Evolutionary conservation across 192 early-diverging fungal genomes (phyloP), one percentile per base, ranked within the genome.

Genomic region (Borealophlyctis nickersoniae): DNA sequence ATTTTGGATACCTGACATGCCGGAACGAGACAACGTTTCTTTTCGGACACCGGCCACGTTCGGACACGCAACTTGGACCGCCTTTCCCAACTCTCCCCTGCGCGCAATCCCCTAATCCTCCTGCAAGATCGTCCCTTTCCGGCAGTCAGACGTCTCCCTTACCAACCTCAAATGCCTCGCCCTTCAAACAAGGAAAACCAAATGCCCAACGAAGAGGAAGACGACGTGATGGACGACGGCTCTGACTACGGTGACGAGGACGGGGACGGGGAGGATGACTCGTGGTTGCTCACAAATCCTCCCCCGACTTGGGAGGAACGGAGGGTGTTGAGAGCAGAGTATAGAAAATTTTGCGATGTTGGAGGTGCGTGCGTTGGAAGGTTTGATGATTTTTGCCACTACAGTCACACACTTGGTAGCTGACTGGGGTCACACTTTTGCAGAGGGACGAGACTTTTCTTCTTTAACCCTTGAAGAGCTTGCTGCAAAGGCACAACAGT

Each of bases 401-500:
- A 45, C 39, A 45, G 7, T 7, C 39, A 45, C 9, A 45, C 7
- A 19, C 39, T 45, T 45, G 19, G 39, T n/a, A n/a, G n/a, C n/a
- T n/a, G n/a, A n/a, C n/a, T n/a, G n/a, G n/a, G n/a, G n/a, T n/a
- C n/a, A n/a, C 39, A 7, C 7, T 45, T 7, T 45, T 45, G 19
- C 39, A 45, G 39, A 45, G 7, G 39, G 39, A 19, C 7, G 19
- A 45, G 39, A 45, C 19, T 13, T 45, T 19, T 45, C 39, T 7
- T 45, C 39, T 13, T 45, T 45, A 19, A 45, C 39, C 9, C 39
- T 45, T 45, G 7, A 52, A 31, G 29, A 57, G n/a, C 34, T 72
- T 1, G 26, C 62, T 48, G 48, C 34, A 5, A 65, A 36, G n/a
- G 45, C 67, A 11, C 26, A 56, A 16, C 22, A 59, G 27, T 65